Evolutionary conservation across 192 early-diverging fungal species (phyloP), one percentile per base, ranked within the genome.

Genomic region (Umbelopsis vinacea): DNA sequence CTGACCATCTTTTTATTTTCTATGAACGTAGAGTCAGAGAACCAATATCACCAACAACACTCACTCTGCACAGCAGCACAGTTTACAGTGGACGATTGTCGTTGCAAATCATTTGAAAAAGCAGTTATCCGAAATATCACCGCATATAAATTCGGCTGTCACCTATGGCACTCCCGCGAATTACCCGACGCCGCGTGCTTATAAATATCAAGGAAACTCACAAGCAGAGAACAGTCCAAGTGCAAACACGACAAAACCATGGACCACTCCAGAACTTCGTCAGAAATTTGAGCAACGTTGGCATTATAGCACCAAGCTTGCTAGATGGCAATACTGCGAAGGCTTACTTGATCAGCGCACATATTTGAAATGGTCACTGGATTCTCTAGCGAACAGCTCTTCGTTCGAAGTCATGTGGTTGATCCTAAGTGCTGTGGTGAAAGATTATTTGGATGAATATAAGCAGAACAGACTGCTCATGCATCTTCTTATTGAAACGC

Each of bases 321-420:
- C 87, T 24, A 82, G 82, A 33, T 88, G 85, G 85, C 85, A 86
- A 67, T 88, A 86, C 55, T 80, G 75, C 50, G 87, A 88, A 43
- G 85, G 83, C 0, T 70, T 88, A 11, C 63, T 88, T 26, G 81
- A 85, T 52, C 83, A 86, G 52, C 78, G 85, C 3, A 78, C 78
- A n/a, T 82, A 86, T 55, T 70, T 88, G n/a, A 81, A 78, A 73
- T 78, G 66, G 22, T 81, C 82, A 22, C 70, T 88, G 0, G 82
- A 86, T 35, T 67, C 74, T 29, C 55, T 88, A 11, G 52, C 72
- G n/a, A 72, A 63, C 0, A 74, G 79, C 45, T 35, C 66, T n/a
- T 77, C 80, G 8, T 81, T 84, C 54, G 76, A 79, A 71, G 68
- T 63, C 5, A 77, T 82, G 37, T 76, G 77, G 26, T 52, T 83